Base-by-base conservation (phyloP, 2,329 filamentous ascomycete species). In the Fusarium chaquense region DNA sequence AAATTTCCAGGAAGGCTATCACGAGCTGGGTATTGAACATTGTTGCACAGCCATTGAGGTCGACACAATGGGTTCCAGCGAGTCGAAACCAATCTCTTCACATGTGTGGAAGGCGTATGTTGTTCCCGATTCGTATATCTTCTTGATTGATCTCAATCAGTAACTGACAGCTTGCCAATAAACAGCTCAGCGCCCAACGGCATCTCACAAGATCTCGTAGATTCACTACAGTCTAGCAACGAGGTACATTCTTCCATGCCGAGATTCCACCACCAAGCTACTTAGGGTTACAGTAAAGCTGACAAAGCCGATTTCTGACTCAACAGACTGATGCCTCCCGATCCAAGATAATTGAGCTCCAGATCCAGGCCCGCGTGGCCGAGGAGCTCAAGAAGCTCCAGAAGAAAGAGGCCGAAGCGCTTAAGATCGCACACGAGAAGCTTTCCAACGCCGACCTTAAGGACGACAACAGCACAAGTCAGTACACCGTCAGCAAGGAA, bases 281-380 rank as follows among this genome's bases (percentile, higher is more conserved):
- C 18, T 10, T 1, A n/a, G 4, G 18, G 6, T 15, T 52, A 22
- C 26, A 47, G 30, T 59, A 20, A 71, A 59, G 49, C 69, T 73
- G 57, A 74, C 67, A 40, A 16, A 36, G 22, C 36, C 43, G 3
- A n/a, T 52, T 45, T 45, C 44, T 20, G 41, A 43, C n/a, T 54
- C 38, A 30, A 62, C 78, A 98, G 95, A 95, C 92, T 81, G 94
- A 98, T 83, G 89, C 90, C 64, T 94, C 93, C 71, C 94, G 95
- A 78, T 87, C 91, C 76, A 93, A 93, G 82, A 85, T 90, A 77
- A 84, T 93, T 80, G 95, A 98, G 83, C 89, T 96, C 69, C 91
- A 95, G 76, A 90, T 97, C 80, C 94, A 98, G 84, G 84, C 89
- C 78, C 94, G 95, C 81, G 93, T 98, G 65, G 89, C 91, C 76